These are phyloP conservation scores for Neophaeococcomyces mojaviensis DNA, from an alignment of 2,329 filamentous ascomycete genomes.

Conservation along the genomic window DNA sequence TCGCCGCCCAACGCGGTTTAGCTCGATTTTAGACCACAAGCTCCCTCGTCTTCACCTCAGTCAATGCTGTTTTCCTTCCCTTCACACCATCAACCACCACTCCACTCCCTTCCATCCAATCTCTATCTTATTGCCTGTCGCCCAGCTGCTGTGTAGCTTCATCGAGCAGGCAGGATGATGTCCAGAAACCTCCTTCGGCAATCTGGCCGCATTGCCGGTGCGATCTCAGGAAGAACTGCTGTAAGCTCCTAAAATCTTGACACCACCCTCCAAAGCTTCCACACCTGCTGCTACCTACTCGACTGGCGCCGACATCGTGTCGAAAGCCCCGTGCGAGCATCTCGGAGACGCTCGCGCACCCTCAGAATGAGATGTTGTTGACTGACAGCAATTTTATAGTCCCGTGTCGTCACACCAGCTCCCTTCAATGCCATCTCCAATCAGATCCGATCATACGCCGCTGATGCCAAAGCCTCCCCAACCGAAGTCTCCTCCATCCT, in stretches of 20 bases:
- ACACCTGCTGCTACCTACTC: constrained; percentile 34
- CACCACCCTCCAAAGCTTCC: constrained; percentile 37
- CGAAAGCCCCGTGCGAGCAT: constrained; percentile 3
- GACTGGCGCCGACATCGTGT: constrained; percentile 9
- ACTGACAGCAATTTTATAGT: constrained; percentile 47
- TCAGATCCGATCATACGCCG: constrained; percentile 78
- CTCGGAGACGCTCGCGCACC: neutral
- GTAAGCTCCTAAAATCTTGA: constrained; percentile 61
- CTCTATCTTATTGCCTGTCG: too few relatives aligned
- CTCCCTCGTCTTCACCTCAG: neutral
- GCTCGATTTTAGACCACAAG: neutral
- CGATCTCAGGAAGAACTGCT: constrained; percentile 85
- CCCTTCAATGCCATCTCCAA: constrained; percentile 62
- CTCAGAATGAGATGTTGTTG: constrained; percentile 34
- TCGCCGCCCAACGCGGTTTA: too few relatives aligned
- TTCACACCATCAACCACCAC: constrained; percentile 14
- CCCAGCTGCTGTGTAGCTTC: constrained; percentile 19
- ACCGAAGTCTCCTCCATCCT: constrained; percentile 99
- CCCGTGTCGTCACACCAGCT: constrained; percentile 77
- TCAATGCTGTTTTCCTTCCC: constrained; percentile 6
- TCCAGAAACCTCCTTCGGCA: constrained; percentile 98
- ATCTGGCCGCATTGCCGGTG: constrained; percentile 89
- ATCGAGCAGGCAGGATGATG: constrained; percentile 60
- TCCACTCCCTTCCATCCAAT: too few relatives aligned
- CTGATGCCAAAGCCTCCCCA: constrained; percentile 87